Base-by-base conservation (phyloP, 345 rosid genomes). In the Citrus cavaleriei region DNA sequence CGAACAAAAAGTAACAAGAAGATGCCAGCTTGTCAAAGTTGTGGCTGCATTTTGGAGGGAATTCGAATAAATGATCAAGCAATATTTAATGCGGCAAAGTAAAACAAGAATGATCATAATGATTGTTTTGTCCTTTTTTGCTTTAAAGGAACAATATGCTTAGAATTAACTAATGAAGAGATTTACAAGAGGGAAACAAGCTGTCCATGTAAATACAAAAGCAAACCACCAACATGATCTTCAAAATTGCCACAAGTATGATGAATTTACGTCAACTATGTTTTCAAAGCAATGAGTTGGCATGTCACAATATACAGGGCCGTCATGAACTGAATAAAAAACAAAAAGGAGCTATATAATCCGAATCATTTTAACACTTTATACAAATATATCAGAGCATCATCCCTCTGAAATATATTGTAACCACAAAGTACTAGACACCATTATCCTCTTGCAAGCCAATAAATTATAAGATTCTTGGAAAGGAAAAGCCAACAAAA, bases 1-100 rank as follows among this genome's bases (percentile, higher is more conserved):
- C 68, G 98, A 97, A 81, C 98, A 94, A 89, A 97, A 97, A 0
- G 99, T 97, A 74, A 97, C 99, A 86, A 97, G 83, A 76, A 97
- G 99, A 91, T 97, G 99, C 99, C 99, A 97, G 87, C 99, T 97
- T 62, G 99, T 97, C 93, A 97, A 85, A 59, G 99, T 97, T 68
- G 99, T 97, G 71, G 99, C 99, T 97, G 92, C 70, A 80, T 21
- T 25, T 66, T 49, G 38, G 25, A 71, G 7, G 62, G 37, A 58
- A 24, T 80, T 57, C 74, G 73, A 60, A 59, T 73, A 61, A 74
- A 66, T 10, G 9, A 74, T 35, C 72, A 64, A 34, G 65, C 22
- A 46, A 34, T 42, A 21, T 8, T 2, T 27, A 8, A 73, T 32
- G 71, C 16, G n/a, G 49, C 59, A 60, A 40, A 46, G 34, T 64